phyloP scores from a whole-genome alignment of 768 basidiomycete species.

The Pisolithus tinctorius region DNA sequence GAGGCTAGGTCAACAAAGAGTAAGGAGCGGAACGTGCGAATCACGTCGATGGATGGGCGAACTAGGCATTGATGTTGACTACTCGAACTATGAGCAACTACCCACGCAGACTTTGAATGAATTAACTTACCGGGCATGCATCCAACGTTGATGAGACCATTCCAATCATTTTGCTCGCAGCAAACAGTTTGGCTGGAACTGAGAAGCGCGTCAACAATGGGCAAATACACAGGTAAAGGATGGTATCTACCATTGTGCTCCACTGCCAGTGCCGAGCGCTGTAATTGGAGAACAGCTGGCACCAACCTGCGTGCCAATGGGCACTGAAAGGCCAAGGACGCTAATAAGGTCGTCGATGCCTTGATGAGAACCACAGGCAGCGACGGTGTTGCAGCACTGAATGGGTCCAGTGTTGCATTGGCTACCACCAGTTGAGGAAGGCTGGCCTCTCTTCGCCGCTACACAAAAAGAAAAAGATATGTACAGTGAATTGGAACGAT shows the following conservation, averaged over 20 bases:
- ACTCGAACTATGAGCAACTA: neutral
- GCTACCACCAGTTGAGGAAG: slow-evolving; percentile 27
- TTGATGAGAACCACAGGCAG: accelerated
- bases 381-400: slow-evolving; percentile 16
- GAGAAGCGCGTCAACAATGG: neutral
- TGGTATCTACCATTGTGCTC: slow-evolving; percentile 13
- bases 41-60: neutral
- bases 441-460: slow-evolving; percentile 32
- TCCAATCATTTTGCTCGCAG: slow-evolving; percentile 29
- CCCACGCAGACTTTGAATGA: neutral
- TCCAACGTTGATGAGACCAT: slow-evolving; percentile 33
- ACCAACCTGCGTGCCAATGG: slow-evolving; percentile 11
- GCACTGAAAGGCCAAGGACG: neutral
- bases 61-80: slow-evolving; percentile 9
- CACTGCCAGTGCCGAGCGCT: slow-evolving; percentile 15
- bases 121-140: slow-evolving; percentile 31
- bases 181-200: slow-evolving; percentile 34
- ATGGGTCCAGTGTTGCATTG: slow-evolving; percentile 13
- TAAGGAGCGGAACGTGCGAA: slow-evolving; percentile 14
- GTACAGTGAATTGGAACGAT: neutral
- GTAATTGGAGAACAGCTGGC: slow-evolving; percentile 28
- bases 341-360: neutral
- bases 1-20: neutral
- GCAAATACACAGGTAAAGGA: accelerated
- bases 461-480: neutral